Evolutionary conservation across 139 green algal genomes (phyloP).

Genomic region (Coelastrella sp.): DNA sequence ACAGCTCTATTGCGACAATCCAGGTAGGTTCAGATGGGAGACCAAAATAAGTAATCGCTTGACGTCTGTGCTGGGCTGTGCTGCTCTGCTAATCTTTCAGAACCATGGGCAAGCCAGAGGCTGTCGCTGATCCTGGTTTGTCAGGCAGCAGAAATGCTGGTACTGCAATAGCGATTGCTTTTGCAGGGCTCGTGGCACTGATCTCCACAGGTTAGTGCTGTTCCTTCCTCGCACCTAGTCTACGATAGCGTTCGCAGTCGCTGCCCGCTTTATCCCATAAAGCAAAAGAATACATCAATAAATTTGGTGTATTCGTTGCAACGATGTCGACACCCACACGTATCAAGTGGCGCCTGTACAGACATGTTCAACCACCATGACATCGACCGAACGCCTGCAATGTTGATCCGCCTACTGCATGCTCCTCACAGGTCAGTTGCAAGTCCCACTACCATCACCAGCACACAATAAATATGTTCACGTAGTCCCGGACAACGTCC

Average conservation of each 20-base stretch:
- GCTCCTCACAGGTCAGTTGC: background rate
- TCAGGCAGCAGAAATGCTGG: background rate
- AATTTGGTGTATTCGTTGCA: too few relatives aligned
- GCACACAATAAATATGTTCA: slow-evolving; percentile 10
- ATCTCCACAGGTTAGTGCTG: slow-evolving; percentile 15
- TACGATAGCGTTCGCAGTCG: too few relatives aligned
- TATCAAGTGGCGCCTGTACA: background rate
- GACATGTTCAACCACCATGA: background rate
- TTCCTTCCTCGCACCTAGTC: too few relatives aligned
- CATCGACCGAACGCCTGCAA: background rate
- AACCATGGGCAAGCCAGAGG: background rate
- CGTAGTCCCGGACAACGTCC: slow-evolving; percentile 2
- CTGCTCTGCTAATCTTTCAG: too few relatives aligned
- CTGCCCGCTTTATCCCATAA: too few relatives aligned
- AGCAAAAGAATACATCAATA: too few relatives aligned
- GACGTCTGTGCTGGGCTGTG: too few relatives aligned
- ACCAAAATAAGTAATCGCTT: too few relatives aligned
- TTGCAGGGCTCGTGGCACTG: background rate
- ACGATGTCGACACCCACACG: too few relatives aligned
- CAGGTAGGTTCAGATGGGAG: too few relatives aligned
- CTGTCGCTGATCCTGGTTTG: background rate
- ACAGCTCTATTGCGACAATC: too few relatives aligned
- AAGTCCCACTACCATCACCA: slow-evolving; percentile 28
- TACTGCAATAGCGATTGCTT: background rate
- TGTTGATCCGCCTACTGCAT: background rate